Base-by-base conservation (phyloP, 495 filamentous ascomycete genomes). In the Penicillium maclennaniae region DNA sequence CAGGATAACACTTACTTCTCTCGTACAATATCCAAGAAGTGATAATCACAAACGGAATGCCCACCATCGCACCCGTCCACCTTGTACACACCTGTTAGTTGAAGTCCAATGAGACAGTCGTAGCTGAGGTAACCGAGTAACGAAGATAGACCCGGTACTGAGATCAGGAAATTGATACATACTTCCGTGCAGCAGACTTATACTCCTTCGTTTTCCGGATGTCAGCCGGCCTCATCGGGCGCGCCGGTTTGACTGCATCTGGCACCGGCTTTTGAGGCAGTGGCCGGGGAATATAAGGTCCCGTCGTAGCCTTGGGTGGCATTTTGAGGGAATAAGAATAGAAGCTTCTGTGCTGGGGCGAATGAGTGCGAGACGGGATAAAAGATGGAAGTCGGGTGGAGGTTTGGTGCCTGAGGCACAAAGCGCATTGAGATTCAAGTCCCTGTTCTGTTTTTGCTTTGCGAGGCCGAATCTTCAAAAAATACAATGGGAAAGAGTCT, bases 11-110 rank as follows among this genome's bases (percentile, higher is more conserved):
- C 61, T 57, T 17, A 67, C 63, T 17, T 5, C 63, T 44, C 40
- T 67, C 63, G 55, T 60, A 67, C 10, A 67, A 49, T 47, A 65
- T 47, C 38, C 51, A 67, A 4, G 63, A 62, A 7, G 61, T 65
- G 21, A 50, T 77, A 56, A 81, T 76, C 61, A 80, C 69, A 46
- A 79, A 78, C 36, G 65, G 79, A 19, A 81, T 70, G 1, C 74
- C 79, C 4, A 82, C 80, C 56, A 78, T 80, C 19, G 74, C 71
- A 16, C 76, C 75, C 42, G 58, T 76, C 49, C 71, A 80, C 36
- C 74, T 81, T 37, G 57, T 46, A 8, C 15, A 53, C 6, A 42
- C 47, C 10, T n/a, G 41, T 59, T 42, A 55, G 45, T 21, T 21
- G 17, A 26, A 50, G 7, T 6, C 7, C 31, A 51, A 37, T 26